Evolutionary conservation across 1,284 basidiomycete species (phyloP).

Genomic region (Xerocomus amazonicus): DNA sequence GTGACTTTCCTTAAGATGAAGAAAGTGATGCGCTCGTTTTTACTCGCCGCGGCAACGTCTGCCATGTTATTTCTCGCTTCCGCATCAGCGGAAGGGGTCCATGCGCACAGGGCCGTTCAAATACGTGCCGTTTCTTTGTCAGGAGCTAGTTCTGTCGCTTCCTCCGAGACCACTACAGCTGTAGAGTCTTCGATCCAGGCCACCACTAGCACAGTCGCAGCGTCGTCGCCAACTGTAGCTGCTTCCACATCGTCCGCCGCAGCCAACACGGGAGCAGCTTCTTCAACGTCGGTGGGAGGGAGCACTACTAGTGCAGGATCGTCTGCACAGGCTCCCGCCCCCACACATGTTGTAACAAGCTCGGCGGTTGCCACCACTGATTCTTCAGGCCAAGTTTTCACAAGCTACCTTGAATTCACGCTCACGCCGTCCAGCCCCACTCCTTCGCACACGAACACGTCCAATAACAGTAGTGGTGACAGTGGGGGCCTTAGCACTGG

Average conservation of each 20-base stretch:
- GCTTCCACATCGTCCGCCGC: conserved; percentile 13
- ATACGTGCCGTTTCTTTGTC: conserved; percentile 12
- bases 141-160: neutral
- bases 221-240: conserved; percentile 5
- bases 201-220: conserved; percentile 1
- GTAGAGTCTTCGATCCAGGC: conserved; percentile 7
- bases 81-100: conserved; percentile 26
- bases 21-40: conserved; percentile 24
- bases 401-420: conserved; percentile 12
- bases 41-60: conserved; percentile 29
- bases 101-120: conserved; percentile 17
- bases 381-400: conserved; percentile 24
- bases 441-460: conserved; percentile 17
- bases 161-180: conserved; percentile 1
- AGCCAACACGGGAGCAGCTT: conserved; percentile 1
- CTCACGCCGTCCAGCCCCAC: conserved; percentile 5
- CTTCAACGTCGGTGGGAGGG: conserved; percentile 7
- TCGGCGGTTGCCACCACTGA: conserved; percentile 25
- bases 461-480: neutral
- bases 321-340: neutral
- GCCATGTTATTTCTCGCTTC: conserved; percentile 29
- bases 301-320: conserved; percentile 3
- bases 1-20: conserved; percentile 23
- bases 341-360: conserved; percentile 1
- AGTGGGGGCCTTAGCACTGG: conserved; percentile 47